Evolutionary conservation across 495 filamentous ascomycete species (phyloP).

Genomic region (Pyrenopolyporus hunteri): DNA sequence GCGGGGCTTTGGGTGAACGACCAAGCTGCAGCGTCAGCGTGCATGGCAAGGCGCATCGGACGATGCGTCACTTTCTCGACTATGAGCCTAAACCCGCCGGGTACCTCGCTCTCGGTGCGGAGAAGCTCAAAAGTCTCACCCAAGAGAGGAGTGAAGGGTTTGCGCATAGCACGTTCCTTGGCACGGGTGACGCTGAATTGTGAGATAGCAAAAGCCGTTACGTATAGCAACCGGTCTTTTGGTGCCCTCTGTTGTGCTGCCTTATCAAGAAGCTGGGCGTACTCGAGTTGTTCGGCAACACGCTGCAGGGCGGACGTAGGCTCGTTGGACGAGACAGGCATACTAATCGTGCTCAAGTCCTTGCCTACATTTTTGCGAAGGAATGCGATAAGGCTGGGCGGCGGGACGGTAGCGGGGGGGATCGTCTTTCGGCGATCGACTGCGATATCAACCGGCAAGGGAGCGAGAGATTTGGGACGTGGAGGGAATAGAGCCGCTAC

Average conservation of each 20-base stretch:
- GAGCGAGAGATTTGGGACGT: conserved; percentile 74
- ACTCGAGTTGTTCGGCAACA: conserved; percentile 86
- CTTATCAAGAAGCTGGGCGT: conserved; percentile 79
- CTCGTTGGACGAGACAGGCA: conserved; percentile 97
- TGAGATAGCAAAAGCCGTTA: conserved; percentile 90
- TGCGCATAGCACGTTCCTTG: conserved; percentile 90
- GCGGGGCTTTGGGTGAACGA: conserved; percentile 83
- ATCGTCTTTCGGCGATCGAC: conserved; percentile 75
- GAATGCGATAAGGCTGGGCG: conserved; percentile 91
- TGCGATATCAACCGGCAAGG: conserved; percentile 70
- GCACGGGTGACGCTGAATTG: conserved; percentile 77
- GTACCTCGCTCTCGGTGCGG: conserved; percentile 72
- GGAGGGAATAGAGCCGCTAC: conserved; percentile 67
- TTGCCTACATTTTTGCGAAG: conserved; percentile 98
- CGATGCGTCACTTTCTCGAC: conserved; percentile 94
- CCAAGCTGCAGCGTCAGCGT: conserved; percentile 85
- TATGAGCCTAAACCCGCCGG: conserved; percentile 82
- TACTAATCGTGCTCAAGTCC: conserved; percentile 91
- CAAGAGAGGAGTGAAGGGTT: conserved; percentile 97
- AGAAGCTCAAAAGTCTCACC: conserved; percentile 96
- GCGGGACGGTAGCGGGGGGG: conserved; percentile 70
- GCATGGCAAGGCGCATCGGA: conserved; percentile 89
- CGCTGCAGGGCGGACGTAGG: conserved; percentile 88
- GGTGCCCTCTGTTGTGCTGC: conserved; percentile 65
- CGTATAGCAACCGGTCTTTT: conserved; percentile 75